Evolutionary conservation across 1,284 basidiomycete species (phyloP).

Genomic region (Sphaerobolus stellatus): DNA sequence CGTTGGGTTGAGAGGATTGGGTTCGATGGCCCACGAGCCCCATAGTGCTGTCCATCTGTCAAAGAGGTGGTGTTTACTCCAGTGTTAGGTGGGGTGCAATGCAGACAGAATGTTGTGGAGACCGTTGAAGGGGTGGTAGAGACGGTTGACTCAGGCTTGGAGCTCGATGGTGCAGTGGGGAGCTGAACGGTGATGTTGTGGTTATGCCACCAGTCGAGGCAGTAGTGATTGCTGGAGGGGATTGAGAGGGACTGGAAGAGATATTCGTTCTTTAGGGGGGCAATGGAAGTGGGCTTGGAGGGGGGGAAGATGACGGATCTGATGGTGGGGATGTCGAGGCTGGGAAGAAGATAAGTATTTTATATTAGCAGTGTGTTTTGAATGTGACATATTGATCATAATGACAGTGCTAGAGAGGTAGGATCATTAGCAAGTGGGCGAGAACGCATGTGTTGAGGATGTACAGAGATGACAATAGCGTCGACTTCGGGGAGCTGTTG

Average conservation of each 20-base stretch:
- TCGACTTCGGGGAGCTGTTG: conserved; percentile 66
- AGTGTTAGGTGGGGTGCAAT: conserved; percentile 57
- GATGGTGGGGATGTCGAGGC: conserved; percentile 59
- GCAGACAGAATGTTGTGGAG: conserved; percentile 28
- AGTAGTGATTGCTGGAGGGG: conserved; percentile 44
- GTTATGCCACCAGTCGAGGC: conserved; percentile 73
- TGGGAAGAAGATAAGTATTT: conserved; percentile 22
- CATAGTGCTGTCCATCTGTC: conserved; percentile 59
- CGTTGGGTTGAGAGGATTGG: neutral
- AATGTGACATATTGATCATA: conserved; percentile 58
- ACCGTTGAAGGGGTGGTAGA: neutral
- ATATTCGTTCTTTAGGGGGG: conserved; percentile 57
- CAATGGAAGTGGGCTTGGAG: conserved; percentile 50
- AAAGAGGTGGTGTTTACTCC: conserved; percentile 45
- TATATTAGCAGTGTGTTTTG: neutral
- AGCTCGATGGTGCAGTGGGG: conserved; percentile 15
- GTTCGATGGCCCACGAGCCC: conserved; percentile 58
- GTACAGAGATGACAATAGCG: conserved; percentile 57
- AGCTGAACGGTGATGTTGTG: conserved; percentile 41
- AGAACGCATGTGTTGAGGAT: conserved; percentile 19
- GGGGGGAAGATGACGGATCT: conserved; percentile 33
- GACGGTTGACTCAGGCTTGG: neutral
- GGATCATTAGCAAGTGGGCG: neutral
- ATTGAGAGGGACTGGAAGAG: conserved; percentile 47
- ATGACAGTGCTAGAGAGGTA: conserved; percentile 61